Evolutionary conservation across 768 basidiomycete genomes (phyloP).

Genomic region (Galerina marginata): DNA sequence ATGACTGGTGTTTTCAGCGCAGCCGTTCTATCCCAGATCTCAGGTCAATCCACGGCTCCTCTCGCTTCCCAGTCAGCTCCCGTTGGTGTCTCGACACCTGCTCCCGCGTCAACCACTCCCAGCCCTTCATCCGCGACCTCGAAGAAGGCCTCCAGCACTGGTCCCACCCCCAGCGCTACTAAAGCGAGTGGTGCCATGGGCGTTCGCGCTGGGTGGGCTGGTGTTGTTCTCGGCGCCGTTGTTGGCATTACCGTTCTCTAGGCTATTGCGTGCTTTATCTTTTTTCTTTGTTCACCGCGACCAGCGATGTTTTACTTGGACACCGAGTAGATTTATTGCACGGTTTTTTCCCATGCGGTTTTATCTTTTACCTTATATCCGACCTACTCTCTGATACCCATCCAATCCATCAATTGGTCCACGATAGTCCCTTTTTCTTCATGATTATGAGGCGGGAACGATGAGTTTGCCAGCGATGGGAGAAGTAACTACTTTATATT

Average conservation of each 20-base stretch:
- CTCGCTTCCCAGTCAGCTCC: conserved; percentile 44
- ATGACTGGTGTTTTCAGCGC: conserved; percentile 78
- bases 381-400: conserved; percentile 7
- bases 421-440: neutral
- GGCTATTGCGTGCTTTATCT: conserved; percentile 1
- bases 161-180: conserved; percentile 22
- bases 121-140: conserved; percentile 22
- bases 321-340: neutral
- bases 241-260: conserved; percentile 11
- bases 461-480: neutral
- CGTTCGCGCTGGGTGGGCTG: conserved; percentile 19
- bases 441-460: neutral
- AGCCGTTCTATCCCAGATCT: conserved; percentile 59
- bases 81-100: conserved; percentile 21
- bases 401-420: neutral
- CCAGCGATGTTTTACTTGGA: neutral
- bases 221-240: conserved; percentile 12
- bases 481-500: neutral
- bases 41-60: conserved; percentile 63
- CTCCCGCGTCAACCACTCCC: conserved; percentile 21
- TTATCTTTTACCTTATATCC: conserved; percentile 1
- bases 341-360: neutral
- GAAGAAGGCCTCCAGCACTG: conserved; percentile 20
- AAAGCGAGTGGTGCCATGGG: conserved; percentile 28
- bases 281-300: conserved; percentile 1